phyloP scores from a whole-genome alignment of 225 moss, liverwort and hornwort species.

The Pseudisothecium myosuroides region DNA sequence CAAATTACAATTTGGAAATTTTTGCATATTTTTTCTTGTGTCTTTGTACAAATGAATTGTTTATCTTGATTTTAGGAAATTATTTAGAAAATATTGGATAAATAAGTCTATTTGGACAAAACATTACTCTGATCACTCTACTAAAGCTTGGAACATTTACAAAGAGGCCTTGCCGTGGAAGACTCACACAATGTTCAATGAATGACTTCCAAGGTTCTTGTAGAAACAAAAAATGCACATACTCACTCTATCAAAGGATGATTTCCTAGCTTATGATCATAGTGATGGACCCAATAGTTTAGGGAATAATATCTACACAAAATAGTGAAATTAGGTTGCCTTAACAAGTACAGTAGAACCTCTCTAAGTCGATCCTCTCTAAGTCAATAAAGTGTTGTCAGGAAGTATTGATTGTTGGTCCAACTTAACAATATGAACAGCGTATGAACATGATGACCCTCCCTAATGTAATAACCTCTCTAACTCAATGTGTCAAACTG shows the following conservation, averaged over 20 bases:
- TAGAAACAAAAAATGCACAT: too few relatives aligned
- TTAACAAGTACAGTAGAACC: too few relatives aligned
- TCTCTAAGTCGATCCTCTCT: too few relatives aligned
- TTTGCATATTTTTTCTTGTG: not conserved
- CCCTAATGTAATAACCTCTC: too few relatives aligned
- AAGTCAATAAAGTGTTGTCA: too few relatives aligned
- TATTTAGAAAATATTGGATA: accelerated
- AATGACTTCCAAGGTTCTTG: not conserved
- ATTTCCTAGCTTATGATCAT: not conserved
- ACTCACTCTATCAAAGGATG: too few relatives aligned
- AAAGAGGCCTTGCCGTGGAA: accelerated
- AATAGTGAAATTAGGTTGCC: too few relatives aligned
- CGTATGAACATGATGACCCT: too few relatives aligned
- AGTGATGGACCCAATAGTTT: not conserved
- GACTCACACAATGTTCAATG: not conserved
- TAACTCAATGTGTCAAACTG: too few relatives aligned
- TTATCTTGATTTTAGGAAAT: not conserved
- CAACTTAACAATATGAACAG: too few relatives aligned
- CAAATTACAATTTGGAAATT: accelerated
- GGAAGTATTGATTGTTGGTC: too few relatives aligned
- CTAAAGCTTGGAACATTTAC: accelerated
- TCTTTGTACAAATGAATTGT: too few relatives aligned
- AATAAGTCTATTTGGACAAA: not conserved
- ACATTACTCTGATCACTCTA: accelerated
- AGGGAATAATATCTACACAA: not conserved